Evolutionary conservation across 169 alveolate species (phyloP), one percentile per base, ranked within the genome.

Genomic region (Babesia caballi): DNA sequence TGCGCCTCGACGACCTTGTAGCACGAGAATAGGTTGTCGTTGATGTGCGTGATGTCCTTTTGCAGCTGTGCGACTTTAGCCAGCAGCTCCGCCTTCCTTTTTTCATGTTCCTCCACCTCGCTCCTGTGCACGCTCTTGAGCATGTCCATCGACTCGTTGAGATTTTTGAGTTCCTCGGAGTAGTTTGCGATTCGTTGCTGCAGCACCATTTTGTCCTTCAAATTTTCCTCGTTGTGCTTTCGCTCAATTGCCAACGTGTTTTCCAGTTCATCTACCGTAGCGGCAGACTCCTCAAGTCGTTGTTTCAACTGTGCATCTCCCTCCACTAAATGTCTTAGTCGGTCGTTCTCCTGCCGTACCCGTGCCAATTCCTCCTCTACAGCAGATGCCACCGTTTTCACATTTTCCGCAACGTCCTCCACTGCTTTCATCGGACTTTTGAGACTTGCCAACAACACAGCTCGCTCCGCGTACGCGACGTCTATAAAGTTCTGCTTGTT

Each of bases 1-100:
- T 60, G 60, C 4, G 57, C 27, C 51, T 81, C 88, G 25, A 66
- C 40, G 42, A 70, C 66, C 68, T 81, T 81, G 81, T 81, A 73
- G 25, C 72, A 65, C 44, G 69, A 66, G 49, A 66, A 76, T 30
- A 81, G 57, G 66, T 60, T 70, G 49, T 72, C 84, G 50, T 69
- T 72, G 57, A 81, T 60, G 41, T 71, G 71, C 47, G 69, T 76
- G 2, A 81, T 15, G 40, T 81, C 88, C 70, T 51, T 59, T 54
- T 70, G 68, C 21, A 70, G 42, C 50, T 56, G 54, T 1, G 71
- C 52, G 2, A 81, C 53, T 53, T 35, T 69, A 1, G 65, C 3
- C 46, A 76, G 44, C 25, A 81, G 40, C 54, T 81, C 88, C n/a
- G 58, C 56, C 66, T 81, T 81, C 33, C 66, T 21, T 6, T 52